Evolutionary conservation across 208 protist genomes (phyloP), one percentile per base, ranked within the genome.

Genomic region (Trypanosoma brucei): DNA sequence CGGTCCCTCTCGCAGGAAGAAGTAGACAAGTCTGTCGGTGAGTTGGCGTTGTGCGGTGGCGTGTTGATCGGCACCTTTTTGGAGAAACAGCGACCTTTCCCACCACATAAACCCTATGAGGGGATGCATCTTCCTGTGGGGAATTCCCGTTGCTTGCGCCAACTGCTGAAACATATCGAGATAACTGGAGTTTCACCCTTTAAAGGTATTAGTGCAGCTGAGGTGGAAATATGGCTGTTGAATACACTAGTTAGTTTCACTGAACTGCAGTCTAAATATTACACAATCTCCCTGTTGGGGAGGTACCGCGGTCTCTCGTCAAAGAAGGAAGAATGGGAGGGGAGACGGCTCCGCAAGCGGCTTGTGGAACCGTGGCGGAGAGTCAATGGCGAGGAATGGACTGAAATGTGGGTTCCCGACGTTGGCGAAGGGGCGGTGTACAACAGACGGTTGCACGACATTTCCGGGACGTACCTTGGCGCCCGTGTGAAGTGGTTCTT

Each of bases 311-410:
- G 3, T 46, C 33, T 38, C 38, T 11, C n/a, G 36, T 22, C 14
- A 8, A 40, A 67, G 11, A 35, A 30, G 34, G 22, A 57, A 33
- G 55, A 63, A 13, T 13, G 50, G 13, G 52, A 51, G 45, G 52
- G 69, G 1, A 45, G 49, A 53, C 36, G 45, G 5, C 14, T 59
- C 34, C 49, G 54, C 8, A 74, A 63, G 33, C n/a, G 45, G 36
- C 55, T 88, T 33, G 82, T 92, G 36, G 86, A 92, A 72, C 85
- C 85, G 60, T 92, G 85, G 83, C 60, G 52, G 2, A 59, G 59
- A 9, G 39, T 45, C 35, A 40, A 33, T 14, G 62, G 76, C 3
- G 51, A 62, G 39, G 57, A 65, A 11, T 56, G 36, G 1, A 38
- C 69, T 40, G 62, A 69, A 36, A 42, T 72, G 2, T 50, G 42